A percentile compares a stretch with the other conserved stretches of the same genome.
Evolutionary conservation across 176 grass and related monocot genomes (phyloP).

Genomic region (Musa beccarii): DNA sequence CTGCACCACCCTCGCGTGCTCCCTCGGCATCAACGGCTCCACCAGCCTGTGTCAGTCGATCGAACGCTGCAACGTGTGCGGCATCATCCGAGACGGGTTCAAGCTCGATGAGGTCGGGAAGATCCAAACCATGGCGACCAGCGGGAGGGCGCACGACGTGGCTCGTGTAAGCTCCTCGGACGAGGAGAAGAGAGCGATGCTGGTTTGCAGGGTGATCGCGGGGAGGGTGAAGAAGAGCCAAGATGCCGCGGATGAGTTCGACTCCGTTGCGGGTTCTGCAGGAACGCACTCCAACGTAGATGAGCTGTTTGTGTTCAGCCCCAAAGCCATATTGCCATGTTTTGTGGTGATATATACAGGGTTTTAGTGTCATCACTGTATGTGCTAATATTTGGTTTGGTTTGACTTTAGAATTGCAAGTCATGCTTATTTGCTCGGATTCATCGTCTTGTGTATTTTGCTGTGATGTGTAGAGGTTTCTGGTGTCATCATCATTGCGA

Average conservation of each 20-base stretch:
- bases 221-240: conserved; percentile 39
- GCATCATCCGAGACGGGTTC: conserved; percentile 68
- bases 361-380: conserved; percentile 18
- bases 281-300: conserved; percentile 46
- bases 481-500: background rate
- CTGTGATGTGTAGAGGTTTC: no score
- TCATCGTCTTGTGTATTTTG: background rate
- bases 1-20: conserved; percentile 58
- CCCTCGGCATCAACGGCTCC: conserved; percentile 27
- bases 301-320: conserved; percentile 60
- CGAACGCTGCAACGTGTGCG: conserved; percentile 45
- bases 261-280: conserved; percentile 31
- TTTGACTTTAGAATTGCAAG: background rate
- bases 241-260: conserved; percentile 28
- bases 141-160: conserved; percentile 45
- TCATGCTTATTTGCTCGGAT: background rate
- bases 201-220: conserved; percentile 77
- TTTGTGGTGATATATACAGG: conserved; percentile 72
- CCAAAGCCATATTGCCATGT: conserved; percentile 71
- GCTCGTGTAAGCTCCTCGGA: background rate
- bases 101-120: conserved; percentile 45
- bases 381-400: background rate
- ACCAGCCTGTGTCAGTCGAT: conserved; percentile 35
- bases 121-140: conserved; percentile 57
- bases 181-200: conserved; percentile 50